These are phyloP conservation scores for Aspergillus pseudoglaucus DNA, from an alignment of 2,329 filamentous ascomycete genomes.

Conservation along the genomic window DNA sequence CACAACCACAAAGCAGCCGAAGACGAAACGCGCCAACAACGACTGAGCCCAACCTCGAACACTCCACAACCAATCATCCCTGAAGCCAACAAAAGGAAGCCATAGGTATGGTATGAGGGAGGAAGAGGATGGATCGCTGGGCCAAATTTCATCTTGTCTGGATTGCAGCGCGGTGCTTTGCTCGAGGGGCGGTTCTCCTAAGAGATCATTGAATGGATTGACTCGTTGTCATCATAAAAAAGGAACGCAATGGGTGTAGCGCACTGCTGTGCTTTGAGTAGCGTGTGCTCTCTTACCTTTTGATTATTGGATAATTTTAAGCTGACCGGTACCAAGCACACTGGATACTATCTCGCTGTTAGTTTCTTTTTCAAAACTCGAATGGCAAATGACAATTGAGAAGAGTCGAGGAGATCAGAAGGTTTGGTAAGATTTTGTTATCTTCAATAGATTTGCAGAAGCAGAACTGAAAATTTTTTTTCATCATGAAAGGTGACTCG, in stretches of 20 bases:
- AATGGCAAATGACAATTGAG: conserved; percentile 7
- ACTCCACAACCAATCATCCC: conserved; percentile 43
- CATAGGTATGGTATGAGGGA: conserved; percentile 42
- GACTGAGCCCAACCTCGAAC: conserved; percentile 20
- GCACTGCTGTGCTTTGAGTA: conserved; percentile 2
- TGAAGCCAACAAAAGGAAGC: conserved; percentile 10
- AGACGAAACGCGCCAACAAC: conserved; percentile 14
- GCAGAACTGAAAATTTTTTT: conserved; percentile 55
- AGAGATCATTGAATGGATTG: conserved; percentile 57
- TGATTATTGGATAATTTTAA: not conserved
- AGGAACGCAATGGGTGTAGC: conserved; percentile 5
- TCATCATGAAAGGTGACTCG: conserved; percentile 37
- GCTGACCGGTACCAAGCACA: not conserved
- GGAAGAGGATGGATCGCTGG: conserved; percentile 23
- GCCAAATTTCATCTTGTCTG: not conserved
- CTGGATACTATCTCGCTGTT: conserved; percentile 1
- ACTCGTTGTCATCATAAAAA: conserved; percentile 54
- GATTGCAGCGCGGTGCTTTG: not conserved
- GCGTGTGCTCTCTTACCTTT: conserved; percentile 17
- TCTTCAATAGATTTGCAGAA: conserved; percentile 56
- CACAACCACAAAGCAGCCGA: conserved; percentile 7
- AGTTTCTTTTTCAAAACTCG: conserved; percentile 3
- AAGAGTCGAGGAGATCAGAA: conserved; percentile 36
- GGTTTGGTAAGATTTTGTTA: conserved; percentile 51
- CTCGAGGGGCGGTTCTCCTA: conserved; percentile 33